phyloP scores from a whole-genome alignment of 345 rosid species.

The Erysimum cheiranthoides region DNA sequence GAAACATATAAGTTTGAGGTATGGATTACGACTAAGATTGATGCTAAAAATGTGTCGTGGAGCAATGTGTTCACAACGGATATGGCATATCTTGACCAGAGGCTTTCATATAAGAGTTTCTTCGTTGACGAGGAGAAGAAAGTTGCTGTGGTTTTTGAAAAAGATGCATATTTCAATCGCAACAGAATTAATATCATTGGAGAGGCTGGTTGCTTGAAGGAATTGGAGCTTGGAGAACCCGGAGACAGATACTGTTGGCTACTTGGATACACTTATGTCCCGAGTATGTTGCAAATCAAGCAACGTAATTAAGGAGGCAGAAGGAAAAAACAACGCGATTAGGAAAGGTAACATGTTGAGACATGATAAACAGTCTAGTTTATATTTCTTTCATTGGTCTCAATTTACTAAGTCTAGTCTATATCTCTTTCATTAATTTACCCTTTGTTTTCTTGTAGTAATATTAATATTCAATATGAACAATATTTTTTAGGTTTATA shows the following conservation, averaged over 20 bases:
- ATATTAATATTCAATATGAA: no score
- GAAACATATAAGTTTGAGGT: no score
- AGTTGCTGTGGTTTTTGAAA: background rate
- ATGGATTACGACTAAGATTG: no score
- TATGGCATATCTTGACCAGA: background rate
- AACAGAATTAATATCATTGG: background rate
- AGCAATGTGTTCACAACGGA: background rate
- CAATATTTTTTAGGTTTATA: no score
- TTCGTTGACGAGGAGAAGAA: background rate
- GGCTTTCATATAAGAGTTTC: background rate
- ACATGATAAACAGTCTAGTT: no score
- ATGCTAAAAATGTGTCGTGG: background rate
- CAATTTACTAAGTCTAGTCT: no score
- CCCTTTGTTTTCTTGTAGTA: no score
- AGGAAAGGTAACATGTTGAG: no score
- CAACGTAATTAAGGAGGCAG: background rate
- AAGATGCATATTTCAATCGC: background rate
- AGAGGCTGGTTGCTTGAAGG: background rate
- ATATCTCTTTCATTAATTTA: no score
- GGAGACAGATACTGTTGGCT: background rate
- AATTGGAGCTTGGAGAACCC: background rate
- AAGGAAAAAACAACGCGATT: background rate
- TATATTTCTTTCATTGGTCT: no score
- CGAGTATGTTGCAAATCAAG: background rate
- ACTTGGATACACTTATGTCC: background rate